A percentile compares a stretch with the other conserved stretches of the same genome.
Evolutionary conservation across 345 rosid species (phyloP).

Genomic region (Combretum micranthum): DNA sequence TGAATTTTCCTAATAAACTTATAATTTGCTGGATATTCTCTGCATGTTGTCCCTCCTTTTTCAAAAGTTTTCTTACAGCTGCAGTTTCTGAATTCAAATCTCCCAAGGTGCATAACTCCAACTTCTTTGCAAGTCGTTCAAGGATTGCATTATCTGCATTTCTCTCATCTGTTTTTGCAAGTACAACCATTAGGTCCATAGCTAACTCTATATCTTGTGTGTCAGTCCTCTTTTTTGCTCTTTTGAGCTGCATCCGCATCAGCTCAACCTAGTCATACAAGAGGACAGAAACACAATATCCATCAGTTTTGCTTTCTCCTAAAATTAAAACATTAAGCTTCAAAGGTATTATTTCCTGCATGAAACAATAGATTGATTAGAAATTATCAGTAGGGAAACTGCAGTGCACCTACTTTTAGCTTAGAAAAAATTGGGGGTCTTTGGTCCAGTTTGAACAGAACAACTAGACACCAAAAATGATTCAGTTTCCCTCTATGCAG

Average conservation of each 20-base stretch:
- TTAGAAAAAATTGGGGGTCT: no score
- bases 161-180: constrained; percentile 37
- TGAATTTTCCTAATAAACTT: constrained; percentile 38
- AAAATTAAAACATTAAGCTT: no score
- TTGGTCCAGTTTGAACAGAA: no score
- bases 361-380: no score
- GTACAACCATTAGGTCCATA: constrained; percentile 61
- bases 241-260: constrained; percentile 41
- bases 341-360: no score
- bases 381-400: no score
- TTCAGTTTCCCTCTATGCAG: no score
- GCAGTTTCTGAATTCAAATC: constrained; percentile 41
- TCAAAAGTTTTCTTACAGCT: constrained; percentile 34
- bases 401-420: no score
- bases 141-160: constrained; percentile 46
- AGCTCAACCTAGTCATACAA: constrained; percentile 40
- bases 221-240: constrained; percentile 48
- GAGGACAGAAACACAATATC: constrained; percentile 3
- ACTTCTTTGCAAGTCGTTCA: constrained; percentile 48
- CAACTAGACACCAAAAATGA: no score
- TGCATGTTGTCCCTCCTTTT: constrained; percentile 24
- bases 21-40: constrained; percentile 32
- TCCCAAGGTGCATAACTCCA: constrained; percentile 39
- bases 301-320: background rate
- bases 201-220: constrained; percentile 60